A percentile compares a stretch with the other conserved stretches of the same genome.
Conservation (phyloP, 163 green algal species). For the Volvox carteri region DNA sequence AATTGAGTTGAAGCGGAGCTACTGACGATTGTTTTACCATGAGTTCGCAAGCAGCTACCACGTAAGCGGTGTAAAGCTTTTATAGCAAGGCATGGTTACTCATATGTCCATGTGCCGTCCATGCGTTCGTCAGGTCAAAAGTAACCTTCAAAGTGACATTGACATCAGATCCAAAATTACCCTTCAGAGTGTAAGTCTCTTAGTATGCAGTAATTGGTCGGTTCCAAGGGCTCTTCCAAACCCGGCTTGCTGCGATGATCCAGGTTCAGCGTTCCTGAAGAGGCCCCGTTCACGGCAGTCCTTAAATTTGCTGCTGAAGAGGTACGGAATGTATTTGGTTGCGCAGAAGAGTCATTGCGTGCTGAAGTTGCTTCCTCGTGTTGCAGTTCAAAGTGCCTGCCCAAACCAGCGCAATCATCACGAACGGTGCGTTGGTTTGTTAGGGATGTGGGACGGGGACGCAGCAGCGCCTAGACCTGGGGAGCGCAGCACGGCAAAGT, state of each 20-base stretch:
- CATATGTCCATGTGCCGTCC: background rate
- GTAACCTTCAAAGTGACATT: constrained; percentile 97
- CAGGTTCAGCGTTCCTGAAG: constrained; percentile 92
- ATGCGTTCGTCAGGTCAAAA: constrained; percentile 69
- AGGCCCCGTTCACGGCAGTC: constrained; percentile 97
- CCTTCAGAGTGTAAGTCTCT: constrained; percentile 87
- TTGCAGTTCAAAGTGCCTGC: constrained; percentile 94
- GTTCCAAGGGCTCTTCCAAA: background rate
- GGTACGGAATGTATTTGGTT: constrained; percentile 64
- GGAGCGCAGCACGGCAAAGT: too few species aligned
- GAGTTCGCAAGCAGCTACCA: background rate
- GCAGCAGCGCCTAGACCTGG: too few species aligned
- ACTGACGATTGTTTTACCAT: background rate
- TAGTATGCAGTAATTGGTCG: background rate
- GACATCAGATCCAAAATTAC: constrained; percentile 97
- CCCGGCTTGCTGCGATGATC: background rate
- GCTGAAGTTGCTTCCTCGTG: background rate
- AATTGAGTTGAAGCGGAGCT: background rate
- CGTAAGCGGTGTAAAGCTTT: too few species aligned
- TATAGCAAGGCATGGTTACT: background rate
- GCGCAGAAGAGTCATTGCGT: background rate
- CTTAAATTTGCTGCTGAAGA: constrained; percentile 98
- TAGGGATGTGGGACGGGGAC: too few species aligned
- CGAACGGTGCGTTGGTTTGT: constrained; percentile 91
- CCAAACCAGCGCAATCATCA: constrained; percentile 96